These are phyloP conservation scores for Phaeosphaeria sp. DNA, from an alignment of 2,329 filamentous ascomycete genomes.

Conservation along the genomic window DNA sequence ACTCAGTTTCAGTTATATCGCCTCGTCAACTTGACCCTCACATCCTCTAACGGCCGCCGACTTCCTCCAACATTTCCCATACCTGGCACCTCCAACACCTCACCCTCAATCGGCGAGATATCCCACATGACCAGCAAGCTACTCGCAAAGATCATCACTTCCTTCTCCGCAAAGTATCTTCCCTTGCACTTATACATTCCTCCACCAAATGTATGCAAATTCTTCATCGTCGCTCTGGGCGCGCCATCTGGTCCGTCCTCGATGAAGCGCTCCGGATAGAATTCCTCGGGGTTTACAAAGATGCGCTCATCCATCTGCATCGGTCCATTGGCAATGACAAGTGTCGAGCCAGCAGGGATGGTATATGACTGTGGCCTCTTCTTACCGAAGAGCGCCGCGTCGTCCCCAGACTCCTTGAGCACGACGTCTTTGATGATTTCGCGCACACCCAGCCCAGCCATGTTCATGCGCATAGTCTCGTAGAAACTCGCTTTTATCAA, in stretches of 20 bases:
- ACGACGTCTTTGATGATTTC: slow-evolving; percentile 15
- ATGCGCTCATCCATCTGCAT: slow-evolving; percentile 24
- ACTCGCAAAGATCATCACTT: slow-evolving; percentile 16
- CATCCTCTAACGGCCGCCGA: slow-evolving; percentile 10
- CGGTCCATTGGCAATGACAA: slow-evolving; percentile 17
- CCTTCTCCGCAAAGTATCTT: slow-evolving; percentile 22
- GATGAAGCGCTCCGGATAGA: slow-evolving; percentile 15
- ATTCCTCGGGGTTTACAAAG: slow-evolving; percentile 16
- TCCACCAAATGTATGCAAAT: slow-evolving; percentile 18
- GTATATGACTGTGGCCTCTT: slow-evolving; percentile 16
- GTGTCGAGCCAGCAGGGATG: slow-evolving; percentile 17
- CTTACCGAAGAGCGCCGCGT: slow-evolving; percentile 18
- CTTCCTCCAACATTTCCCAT: slow-evolving; percentile 17
- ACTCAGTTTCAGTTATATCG: slow-evolving; percentile 8
- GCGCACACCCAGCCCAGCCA: slow-evolving; percentile 18
- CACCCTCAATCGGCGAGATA: slow-evolving; percentile 8
- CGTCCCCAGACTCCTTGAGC: slow-evolving; percentile 13
- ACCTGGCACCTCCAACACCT: slow-evolving; percentile 11
- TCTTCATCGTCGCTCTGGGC: slow-evolving; percentile 14
- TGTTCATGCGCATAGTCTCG: slow-evolving; percentile 22
- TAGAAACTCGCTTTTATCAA: slow-evolving; percentile 18
- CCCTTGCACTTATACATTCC: slow-evolving; percentile 23
- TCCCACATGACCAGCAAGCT: slow-evolving; percentile 18
- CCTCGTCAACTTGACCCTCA: slow-evolving; percentile 13
- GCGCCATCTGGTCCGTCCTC: slow-evolving; percentile 7